Evolutionary conservation across 805 yeast genomes (phyloP), one percentile per base, ranked within the genome.

Genomic region (Candida ortonii): DNA sequence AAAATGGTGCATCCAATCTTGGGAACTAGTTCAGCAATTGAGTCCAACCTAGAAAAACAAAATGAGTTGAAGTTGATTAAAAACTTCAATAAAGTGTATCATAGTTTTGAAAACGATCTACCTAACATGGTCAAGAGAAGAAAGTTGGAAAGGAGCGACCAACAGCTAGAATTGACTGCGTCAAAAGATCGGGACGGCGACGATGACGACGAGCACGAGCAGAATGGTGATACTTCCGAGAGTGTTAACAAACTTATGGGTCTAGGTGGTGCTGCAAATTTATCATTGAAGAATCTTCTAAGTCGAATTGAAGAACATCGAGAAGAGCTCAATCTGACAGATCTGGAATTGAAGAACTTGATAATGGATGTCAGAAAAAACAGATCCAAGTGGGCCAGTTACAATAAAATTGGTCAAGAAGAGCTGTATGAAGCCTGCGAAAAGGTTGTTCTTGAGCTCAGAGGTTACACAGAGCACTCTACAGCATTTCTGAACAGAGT

Each of bases 371-470:
- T 93, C 7, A 71, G 97, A 31, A 93, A 89, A 50, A 90, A 89
- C 54, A 68, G 97, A 39, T 94, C 97, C 0, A 93, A 93, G 61
- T 93, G 98, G 99, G 94, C 97, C 7, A 85, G 85, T 38, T 97
- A 93, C 54, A 95, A 89, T 38, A 72, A 84, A 42, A 80, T 93
- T 27, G 99, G 99, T 6, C 99, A 93, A 62, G 99, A 93, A 55
- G 99, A 94, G 57, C 70, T 93, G 15, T 93, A 93, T 53, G 98
- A 94, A 49, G 96, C 97, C 0, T 90, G 97, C 52, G 99, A 93
- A 50, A 89, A 88, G 53, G 98, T 93, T 1, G 89, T 90, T 0
- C 65, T 80, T 44, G 97, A 93, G 50, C 65, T 93, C 20, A 72
- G 98, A 53, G 85, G 90, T 6, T 86, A 83, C 48, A 90, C 98